These are phyloP conservation scores for Spiraea crenata DNA, from an alignment of 331 rosid genomes.

Conservation along the genomic window DNA sequence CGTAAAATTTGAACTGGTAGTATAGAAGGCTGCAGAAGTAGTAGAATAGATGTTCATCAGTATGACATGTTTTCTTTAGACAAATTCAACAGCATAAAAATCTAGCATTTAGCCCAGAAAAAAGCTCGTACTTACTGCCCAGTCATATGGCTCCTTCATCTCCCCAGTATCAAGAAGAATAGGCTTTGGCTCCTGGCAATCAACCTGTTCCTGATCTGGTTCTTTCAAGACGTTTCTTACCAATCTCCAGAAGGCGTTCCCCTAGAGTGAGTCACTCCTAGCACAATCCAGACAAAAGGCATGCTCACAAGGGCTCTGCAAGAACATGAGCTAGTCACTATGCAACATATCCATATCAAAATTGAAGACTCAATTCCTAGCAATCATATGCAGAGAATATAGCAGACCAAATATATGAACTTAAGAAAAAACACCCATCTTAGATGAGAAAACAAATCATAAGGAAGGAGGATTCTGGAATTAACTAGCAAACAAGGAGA, in stretches of 20 bases:
- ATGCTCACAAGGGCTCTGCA: conserved; percentile 99
- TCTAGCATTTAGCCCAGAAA: too few relatives aligned
- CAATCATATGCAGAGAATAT: not conserved
- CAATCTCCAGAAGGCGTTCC: conserved; percentile 28
- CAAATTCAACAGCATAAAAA: not conserved
- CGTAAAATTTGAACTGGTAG: conserved; percentile 25
- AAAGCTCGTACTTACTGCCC: not conserved
- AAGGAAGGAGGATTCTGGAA: not conserved
- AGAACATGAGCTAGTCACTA: conserved; percentile 28
- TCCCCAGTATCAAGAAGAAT: conserved; percentile 16
- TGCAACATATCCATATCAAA: not conserved
- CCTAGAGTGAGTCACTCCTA: conserved; percentile 68
- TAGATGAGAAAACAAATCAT: not conserved
- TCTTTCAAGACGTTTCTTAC: conserved; percentile 22
- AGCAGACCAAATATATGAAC: not conserved
- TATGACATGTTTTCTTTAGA: not conserved
- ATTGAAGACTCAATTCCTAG: not conserved
- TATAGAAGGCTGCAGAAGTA: too few relatives aligned
- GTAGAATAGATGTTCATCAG: too few relatives aligned
- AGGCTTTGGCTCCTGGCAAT: conserved; percentile 26
- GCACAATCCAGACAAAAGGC: conserved; percentile 97
- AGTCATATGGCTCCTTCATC: too few relatives aligned
- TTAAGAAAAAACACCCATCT: not conserved
- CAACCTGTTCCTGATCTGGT: conserved; percentile 18
- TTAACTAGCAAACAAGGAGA: not conserved